Evolutionary conservation across 2,329 filamentous ascomycete genomes (phyloP), one percentile per base, ranked within the genome.

Genomic region (Exophiala calicioides): DNA sequence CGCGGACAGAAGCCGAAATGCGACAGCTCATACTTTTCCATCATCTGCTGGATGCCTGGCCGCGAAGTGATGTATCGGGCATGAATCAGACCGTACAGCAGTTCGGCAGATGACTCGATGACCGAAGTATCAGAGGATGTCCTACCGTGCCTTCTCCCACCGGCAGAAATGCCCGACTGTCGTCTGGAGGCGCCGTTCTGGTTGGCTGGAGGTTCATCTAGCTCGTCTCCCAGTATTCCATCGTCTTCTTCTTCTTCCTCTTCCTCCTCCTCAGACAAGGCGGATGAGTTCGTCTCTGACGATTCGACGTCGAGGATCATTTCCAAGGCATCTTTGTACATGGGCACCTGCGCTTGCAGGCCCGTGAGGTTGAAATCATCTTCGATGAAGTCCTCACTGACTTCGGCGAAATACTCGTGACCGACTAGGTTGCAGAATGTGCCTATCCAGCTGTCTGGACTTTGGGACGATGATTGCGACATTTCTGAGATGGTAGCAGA

Each of bases 291-390:
- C 3, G 55, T 56, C 33, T 96, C 91, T 71, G 96, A 91, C 27
- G 93, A 90, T 66, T 98, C 93, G 39, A 98, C 93, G 61, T 98
- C 93, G 56, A 98, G 78, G 58, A 98, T 97, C 91, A 98, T 96
- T 81, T 98, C 93, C 55, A 98, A 74, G 9, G 93, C 93, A 72
- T 98, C 93, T 71, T 97, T 98, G 70, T 98, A 98, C 88, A 96
- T 95, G 56, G 89, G 86, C 41, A 98, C 93, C 72, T 97, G 91
- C 50, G 85, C 87, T 70, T 95, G 90, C 62, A 98, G 77, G 38
- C 93, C 93, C 1, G 93, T 98, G 57, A 98, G 77, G 70, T 98
- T 98, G 78, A 98, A 98, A 70, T 98, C 93, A 82, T 98, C 93
- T 69, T 98, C 93, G 65, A 98, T 97, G 62, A 98, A 98, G 64